Conservation (phyloP, 169 alveolate species). For the Blepharisma undulans region DNA sequence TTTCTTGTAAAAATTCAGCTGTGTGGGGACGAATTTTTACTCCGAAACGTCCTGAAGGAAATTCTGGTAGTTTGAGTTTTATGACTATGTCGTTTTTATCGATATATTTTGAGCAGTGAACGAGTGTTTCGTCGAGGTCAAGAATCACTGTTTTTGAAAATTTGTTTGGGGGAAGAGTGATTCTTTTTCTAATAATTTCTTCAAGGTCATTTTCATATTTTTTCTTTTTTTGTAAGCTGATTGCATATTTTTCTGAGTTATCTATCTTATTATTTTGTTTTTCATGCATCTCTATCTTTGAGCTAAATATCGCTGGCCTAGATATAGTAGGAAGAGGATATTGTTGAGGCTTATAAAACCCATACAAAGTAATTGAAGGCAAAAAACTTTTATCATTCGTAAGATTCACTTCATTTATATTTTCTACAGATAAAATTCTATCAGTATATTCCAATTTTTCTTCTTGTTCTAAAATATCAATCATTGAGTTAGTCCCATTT, state of each 20-base stretch:
- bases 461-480: neutral
- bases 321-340: neutral
- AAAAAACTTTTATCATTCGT: neutral
- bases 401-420: neutral
- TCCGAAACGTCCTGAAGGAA: neutral
- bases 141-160: neutral
- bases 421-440: neutral
- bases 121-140: neutral
- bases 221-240: neutral
- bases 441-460: neutral
- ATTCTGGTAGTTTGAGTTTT: neutral
- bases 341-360: neutral
- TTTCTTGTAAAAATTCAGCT: constrained; percentile 54
- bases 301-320: neutral
- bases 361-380: neutral
- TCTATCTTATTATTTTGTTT: neutral
- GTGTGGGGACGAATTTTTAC: constrained; percentile 69
- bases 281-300: neutral
- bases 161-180: neutral
- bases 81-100: neutral
- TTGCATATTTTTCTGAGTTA: neutral
- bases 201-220: neutral
- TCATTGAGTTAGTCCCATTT: neutral
- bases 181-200: neutral
- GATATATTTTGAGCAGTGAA: neutral